phyloP scores from a whole-genome alignment of 768 basidiomycete species.

The Tephrocybe sp. region DNA sequence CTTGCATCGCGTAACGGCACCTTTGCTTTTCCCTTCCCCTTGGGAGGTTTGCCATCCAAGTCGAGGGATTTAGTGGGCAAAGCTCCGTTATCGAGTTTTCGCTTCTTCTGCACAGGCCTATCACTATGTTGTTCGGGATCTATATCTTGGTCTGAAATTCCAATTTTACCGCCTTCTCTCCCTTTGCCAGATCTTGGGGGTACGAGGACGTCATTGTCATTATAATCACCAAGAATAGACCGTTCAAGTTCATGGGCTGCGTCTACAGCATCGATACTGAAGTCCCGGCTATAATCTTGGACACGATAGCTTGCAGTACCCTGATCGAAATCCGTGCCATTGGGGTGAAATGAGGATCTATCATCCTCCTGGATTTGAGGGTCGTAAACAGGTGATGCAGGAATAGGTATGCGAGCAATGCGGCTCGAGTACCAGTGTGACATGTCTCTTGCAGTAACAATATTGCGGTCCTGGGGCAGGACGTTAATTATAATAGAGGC shows the following conservation, averaged over 20 bases:
- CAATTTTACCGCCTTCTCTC: constrained; percentile 48
- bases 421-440: constrained; percentile 56
- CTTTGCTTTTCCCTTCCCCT: constrained; percentile 54
- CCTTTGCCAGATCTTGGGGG: constrained; percentile 37
- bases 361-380: constrained; percentile 25
- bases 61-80: constrained; percentile 31
- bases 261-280: constrained; percentile 44
- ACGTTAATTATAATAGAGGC: constrained; percentile 5
- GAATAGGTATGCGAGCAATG: constrained; percentile 43
- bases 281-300: constrained; percentile 29
- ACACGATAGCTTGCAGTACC: constrained; percentile 23
- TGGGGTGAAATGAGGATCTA: constrained; percentile 19
- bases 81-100: constrained; percentile 50
- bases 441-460: constrained; percentile 53
- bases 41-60: constrained; percentile 29
- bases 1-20: constrained; percentile 50
- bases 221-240: constrained; percentile 42
- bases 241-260: constrained; percentile 57
- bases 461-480: constrained; percentile 60
- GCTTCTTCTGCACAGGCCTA: constrained; percentile 49
- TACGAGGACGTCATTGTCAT: constrained; percentile 15
- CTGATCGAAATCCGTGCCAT: constrained; percentile 29
- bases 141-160: constrained; percentile 53
- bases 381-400: constrained; percentile 24
- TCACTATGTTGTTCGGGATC: constrained; percentile 41